Evolutionary conservation across 1,284 basidiomycete genomes (phyloP), one percentile per base, ranked within the genome.

Genomic region (Ustilago cynodontis): DNA sequence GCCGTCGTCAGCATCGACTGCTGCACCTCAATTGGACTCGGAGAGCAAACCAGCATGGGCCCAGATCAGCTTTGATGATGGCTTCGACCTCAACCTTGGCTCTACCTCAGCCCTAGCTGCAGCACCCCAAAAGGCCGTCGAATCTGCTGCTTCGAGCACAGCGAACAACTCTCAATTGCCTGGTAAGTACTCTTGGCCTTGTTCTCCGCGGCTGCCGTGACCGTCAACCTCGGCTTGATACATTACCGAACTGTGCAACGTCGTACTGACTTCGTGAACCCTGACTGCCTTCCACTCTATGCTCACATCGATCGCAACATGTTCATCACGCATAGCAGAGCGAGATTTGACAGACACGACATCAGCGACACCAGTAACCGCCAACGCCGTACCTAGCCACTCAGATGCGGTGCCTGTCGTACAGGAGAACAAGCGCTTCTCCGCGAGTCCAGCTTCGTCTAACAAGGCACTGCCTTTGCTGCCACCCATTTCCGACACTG

Each of bases 1-100:
- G 22, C 39, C 70, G 16, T 20, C 69, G 35, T 47, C 70, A 8
- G 28, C 66, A 9, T 39, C 54, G 13, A 22, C 61, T 52, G 7
- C 35, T 45, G 51, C 47, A 11, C 20, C 64, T 20, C 51, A 51
- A 9, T 58, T 60, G 10, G 56, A 62, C 35, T 35, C 66, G 56
- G 41, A 70, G n/a, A 70, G 66, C 59, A 65, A 66, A 51, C 66
- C 75, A 18, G 61, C 75, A n/a, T 77, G 75, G 75, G 52, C 65
- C 10, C 65, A 68, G 24, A 67, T 77, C 75, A 67, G 57, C 58
- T 77, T 77, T 29, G 75, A 71, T 31, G 70, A 70, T 35, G 67
- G 64, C 28, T 77, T 77, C 59, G 67, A 77, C 43, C 75, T 77
- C 56, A 59, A 77, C 41, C 56, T 68, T 16, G 73, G 33, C 24